phyloP scores from a whole-genome alignment of 768 basidiomycete genomes.

The Leccinum uliginosum region DNA sequence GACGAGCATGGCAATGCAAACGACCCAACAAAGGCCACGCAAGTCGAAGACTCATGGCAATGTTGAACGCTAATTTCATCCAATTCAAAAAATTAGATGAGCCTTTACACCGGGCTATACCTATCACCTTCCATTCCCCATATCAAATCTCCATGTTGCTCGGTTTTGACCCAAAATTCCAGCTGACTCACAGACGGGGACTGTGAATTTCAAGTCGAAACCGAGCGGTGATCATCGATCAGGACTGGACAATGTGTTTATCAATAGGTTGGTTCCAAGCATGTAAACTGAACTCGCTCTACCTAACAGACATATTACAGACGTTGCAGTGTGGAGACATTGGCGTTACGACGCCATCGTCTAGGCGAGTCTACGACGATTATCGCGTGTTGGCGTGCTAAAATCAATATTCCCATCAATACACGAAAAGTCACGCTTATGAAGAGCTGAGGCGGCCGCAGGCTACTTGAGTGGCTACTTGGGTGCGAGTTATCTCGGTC shows the following conservation, averaged over 20 bases:
- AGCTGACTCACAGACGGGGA: neutral
- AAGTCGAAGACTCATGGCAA: too few species aligned
- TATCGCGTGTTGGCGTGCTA: neutral
- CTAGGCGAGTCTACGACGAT: neutral
- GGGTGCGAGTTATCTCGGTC: slow-evolving; percentile 50
- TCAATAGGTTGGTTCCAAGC: slow-evolving; percentile 2
- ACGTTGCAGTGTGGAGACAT: neutral
- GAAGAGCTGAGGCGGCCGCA: slow-evolving; percentile 83
- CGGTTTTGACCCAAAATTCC: neutral
- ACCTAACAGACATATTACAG: slow-evolving; percentile 3
- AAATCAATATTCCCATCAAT: neutral
- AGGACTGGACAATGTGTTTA: neutral
- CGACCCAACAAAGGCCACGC: too few species aligned
- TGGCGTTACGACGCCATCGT: neutral
- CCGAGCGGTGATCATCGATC: neutral
- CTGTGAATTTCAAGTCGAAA: neutral
- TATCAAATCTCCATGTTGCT: neutral
- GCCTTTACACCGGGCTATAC: too few species aligned
- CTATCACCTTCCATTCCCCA: too few species aligned
- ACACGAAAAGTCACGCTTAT: slow-evolving; percentile 46
- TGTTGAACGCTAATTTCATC: too few species aligned
- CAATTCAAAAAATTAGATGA: too few species aligned
- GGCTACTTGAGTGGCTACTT: slow-evolving; percentile 42
- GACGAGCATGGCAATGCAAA: too few species aligned
- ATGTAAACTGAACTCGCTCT: neutral